Evolutionary conservation across 2,329 filamentous ascomycete genomes (phyloP).

Genomic region (Paraphoma sp.): DNA sequence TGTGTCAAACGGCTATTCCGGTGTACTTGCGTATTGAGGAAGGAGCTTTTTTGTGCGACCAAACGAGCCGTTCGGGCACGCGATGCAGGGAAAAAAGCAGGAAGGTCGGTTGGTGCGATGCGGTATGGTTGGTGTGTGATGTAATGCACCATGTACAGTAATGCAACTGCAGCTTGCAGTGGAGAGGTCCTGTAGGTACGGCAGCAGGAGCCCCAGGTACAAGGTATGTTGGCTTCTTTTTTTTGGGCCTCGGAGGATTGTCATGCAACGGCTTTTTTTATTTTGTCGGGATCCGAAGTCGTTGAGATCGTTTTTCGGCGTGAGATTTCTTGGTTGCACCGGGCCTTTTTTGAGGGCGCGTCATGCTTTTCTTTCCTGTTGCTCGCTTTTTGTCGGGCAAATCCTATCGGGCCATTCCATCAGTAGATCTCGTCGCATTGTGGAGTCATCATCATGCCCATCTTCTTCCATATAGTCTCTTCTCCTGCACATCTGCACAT

Average conservation of each 20-base stretch:
- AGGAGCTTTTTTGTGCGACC: not conserved
- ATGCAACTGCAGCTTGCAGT: not conserved
- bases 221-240: not conserved
- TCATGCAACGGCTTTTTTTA: not conserved
- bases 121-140: not conserved
- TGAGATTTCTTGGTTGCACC: not conserved
- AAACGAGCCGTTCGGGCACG: not conserved
- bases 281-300: not conserved
- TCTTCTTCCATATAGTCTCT: not conserved
- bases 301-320: not conserved
- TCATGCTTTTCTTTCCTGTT: not conserved
- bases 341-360: not conserved
- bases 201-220: too few relatives aligned
- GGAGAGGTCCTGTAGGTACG: too few relatives aligned
- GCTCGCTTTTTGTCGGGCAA: too few relatives aligned
- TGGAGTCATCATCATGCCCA: too few relatives aligned
- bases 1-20: constrained; percentile 4
- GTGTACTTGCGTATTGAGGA: not conserved
- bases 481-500: not conserved
- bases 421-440: too few relatives aligned
- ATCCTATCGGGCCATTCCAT: too few relatives aligned
- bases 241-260: not conserved
- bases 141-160: not conserved
- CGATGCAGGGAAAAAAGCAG: not conserved
- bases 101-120: not conserved